Percentiles rank a stretch among this genome's conserved stretches.
phyloP scores from a whole-genome alignment of 768 basidiomycete genomes.

The Panaeolus cyanescens region DNA sequence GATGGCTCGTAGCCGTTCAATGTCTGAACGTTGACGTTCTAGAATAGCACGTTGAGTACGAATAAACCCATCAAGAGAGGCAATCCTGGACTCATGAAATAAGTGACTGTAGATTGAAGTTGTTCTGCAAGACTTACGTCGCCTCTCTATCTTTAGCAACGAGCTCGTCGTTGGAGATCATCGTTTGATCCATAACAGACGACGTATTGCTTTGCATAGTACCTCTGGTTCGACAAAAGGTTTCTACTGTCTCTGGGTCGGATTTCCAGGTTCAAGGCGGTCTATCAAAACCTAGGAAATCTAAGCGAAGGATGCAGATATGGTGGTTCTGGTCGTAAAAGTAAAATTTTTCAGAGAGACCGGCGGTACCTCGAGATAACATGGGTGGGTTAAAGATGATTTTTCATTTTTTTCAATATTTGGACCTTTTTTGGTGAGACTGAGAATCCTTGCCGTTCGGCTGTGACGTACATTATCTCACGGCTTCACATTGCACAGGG shows the following conservation, averaged over 20 bases:
- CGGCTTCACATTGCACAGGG: background rate
- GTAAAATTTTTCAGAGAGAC: slow-evolving; percentile 3
- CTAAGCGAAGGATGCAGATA: background rate
- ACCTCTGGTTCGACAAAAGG: background rate
- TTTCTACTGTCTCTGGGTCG: background rate
- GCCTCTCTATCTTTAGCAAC: background rate
- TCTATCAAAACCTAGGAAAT: background rate
- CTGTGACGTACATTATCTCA: background rate
- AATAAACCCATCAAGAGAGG: slow-evolving; percentile 72
- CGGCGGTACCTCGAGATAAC: slow-evolving; percentile 2
- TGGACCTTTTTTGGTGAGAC: background rate
- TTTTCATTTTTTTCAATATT: background rate
- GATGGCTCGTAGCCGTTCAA: slow-evolving; percentile 49
- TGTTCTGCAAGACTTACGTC: background rate
- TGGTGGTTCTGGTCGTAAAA: background rate
- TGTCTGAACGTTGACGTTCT: slow-evolving; percentile 61
- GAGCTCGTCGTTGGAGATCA: background rate
- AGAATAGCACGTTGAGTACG: slow-evolving; percentile 61
- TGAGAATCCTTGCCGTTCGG: background rate
- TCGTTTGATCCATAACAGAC: background rate
- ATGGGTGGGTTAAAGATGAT: slow-evolving; percentile 2
- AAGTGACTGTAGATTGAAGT: no score
- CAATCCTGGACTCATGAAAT: slow-evolving; percentile 34
- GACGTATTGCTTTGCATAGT: background rate
- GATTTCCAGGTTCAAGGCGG: background rate